Base-by-base conservation (phyloP, 495 filamentous ascomycete species). In the Aspergillus affinis region DNA sequence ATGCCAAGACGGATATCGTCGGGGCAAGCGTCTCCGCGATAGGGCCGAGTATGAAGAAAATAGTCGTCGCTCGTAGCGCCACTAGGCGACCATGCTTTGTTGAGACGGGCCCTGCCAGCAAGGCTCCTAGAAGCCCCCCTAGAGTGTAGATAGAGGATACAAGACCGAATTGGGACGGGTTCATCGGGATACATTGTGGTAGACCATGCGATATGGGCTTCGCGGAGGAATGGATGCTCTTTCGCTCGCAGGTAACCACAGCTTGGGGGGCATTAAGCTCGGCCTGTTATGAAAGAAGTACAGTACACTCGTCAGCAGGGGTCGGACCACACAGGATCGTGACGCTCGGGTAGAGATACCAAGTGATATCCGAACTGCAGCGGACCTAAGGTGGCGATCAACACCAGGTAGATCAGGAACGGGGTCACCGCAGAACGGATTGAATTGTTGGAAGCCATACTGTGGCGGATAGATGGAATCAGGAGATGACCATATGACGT, bases 331-430 rank as follows among this genome's bases (percentile, higher is more conserved):
- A 26, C 29, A 44, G 23, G 21, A 9, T 13, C 46, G 12, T 18
- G 3, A 1, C n/a, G 44, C 46, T 51, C 27, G 48, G 27, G 29
- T 32, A 23, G 55, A 52, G 55, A 21, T 83, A 96, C 93, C 73
- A 98, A 72, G 74, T 98, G 95, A 70, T 88, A 97, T 20, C 95
- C 94, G 65, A 97, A 98, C 66, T 96, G 92, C 9, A 97, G 82
- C 3, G 94, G 90, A 6, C 92, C 93, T 17, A 95, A 68, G 5
- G 88, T 90, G 51, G 81, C 79, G 65, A 90, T 79, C 49, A 81
- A 73, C 32, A 92, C 78, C 47, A 90, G 72, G 62, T 86, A 78
- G 64, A 87, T 62, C 54, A 93, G 77, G 66, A 90, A 92, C 41
- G 80, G 74, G 17, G 88, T 90, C 46, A 77, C 70, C 55, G 53